Evolutionary conservation across 208 protist species (phyloP), one percentile per base, ranked within the genome.

Genomic region (Perkinsela sp.): DNA sequence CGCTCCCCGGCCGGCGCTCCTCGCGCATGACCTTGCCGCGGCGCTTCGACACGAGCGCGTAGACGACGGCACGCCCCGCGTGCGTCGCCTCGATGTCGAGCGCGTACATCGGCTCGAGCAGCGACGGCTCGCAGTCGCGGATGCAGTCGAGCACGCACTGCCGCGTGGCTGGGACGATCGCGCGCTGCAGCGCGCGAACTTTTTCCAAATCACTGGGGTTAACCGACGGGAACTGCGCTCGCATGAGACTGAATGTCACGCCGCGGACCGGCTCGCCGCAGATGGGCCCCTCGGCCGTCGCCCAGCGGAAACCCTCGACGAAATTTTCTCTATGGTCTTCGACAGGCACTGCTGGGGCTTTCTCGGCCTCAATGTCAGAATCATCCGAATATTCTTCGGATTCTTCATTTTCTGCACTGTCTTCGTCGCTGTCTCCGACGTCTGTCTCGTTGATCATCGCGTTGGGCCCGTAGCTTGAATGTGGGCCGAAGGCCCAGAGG

Each of bases 381-480:
- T 31, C 1, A 31, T 29, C 66, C 66, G 72, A 80, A 73, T 67
- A 88, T 80, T 1, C 68, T 74, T 57, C 40, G 6, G 40, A 57
- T 57, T 57, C 40, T 22, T 57, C 40, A 57, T 22, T 57, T 57
- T 57, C 40, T 6, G 40, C 6, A n/a, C 13, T n/a, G 29, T 73
- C 16, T 1, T 1, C n/a, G 31, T 32, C 1, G 48, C 70, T 28
- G 85, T 77, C 68, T 90, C 13, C 6, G 40, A 6, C 22, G 22
- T 57, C 83, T 30, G 93, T 96, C 74, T 99, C 96, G 73, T 99
- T 88, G 31, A 98, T 71, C 0, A 99, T 73, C 16, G 97, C 73
- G 72, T 96, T 98, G 1, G 96, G 87, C 0, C 94, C 94, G 28
- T 80, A 78, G 0, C 76, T 85, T 30, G 70, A 31, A 69, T 89